These are phyloP conservation scores for Ciborinia camelliae DNA, from an alignment of 2,329 filamentous ascomycete species.

Conservation along the genomic window DNA sequence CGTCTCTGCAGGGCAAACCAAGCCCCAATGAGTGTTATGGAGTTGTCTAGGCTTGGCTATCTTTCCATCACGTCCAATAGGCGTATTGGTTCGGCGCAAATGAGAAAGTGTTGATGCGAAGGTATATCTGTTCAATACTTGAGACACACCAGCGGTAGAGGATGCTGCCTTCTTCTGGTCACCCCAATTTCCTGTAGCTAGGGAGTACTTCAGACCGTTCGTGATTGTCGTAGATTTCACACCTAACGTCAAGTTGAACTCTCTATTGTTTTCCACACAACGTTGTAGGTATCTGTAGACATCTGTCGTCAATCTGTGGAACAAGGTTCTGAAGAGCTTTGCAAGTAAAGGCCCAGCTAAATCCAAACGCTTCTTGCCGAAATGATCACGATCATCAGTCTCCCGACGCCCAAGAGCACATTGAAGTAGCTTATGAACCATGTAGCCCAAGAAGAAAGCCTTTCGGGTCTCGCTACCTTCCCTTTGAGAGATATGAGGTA, in stretches of 20 bases:
- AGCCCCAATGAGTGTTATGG: slow-evolving; percentile 97
- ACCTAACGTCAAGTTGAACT: slow-evolving; percentile 87
- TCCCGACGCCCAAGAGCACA: slow-evolving; percentile 90
- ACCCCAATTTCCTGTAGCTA: slow-evolving; percentile 98
- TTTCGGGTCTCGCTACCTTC: slow-evolving; percentile 95
- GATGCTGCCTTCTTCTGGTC: slow-evolving; percentile 98
- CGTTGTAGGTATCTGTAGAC: slow-evolving; percentile 87
- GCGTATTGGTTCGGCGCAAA: slow-evolving; percentile 94
- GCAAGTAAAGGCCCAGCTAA: slow-evolving; percentile 90
- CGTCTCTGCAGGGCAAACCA: slow-evolving; percentile 95
- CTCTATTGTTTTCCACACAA: slow-evolving; percentile 82
- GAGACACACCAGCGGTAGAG: slow-evolving; percentile 93
- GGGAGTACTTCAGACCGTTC: slow-evolving; percentile 91
- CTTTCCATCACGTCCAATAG: slow-evolving; percentile 95
- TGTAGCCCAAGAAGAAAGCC: slow-evolving; percentile 97
- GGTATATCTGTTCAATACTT: slow-evolving; percentile 96
- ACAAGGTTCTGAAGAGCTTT: slow-evolving; percentile 91
- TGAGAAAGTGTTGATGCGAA: slow-evolving; percentile 96
- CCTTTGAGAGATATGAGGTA: slow-evolving; percentile 93
- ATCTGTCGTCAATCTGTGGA: slow-evolving; percentile 86
- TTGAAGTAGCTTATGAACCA: slow-evolving; percentile 94
- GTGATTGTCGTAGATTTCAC: slow-evolving; percentile 90
- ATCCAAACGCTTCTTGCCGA: slow-evolving; percentile 97
- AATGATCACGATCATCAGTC: slow-evolving; percentile 96
- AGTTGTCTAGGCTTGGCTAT: slow-evolving; percentile 96